Evolutionary conservation across 2,329 filamentous ascomycete genomes (phyloP).

Genomic region (Fusarium zealandicum): DNA sequence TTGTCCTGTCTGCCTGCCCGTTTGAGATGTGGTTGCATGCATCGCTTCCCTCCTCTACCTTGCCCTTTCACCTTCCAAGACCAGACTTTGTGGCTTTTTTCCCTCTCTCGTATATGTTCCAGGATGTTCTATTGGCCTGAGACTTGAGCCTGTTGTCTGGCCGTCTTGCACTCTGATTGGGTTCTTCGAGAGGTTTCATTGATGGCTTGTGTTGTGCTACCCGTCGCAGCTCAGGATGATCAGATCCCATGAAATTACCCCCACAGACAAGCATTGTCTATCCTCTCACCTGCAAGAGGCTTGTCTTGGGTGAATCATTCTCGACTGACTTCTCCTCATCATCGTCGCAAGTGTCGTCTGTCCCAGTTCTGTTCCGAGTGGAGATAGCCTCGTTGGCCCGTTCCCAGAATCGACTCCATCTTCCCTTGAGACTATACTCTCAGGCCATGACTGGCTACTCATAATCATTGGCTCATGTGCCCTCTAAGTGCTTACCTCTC

Average conservation of each 20-base stretch:
- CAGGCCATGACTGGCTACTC: neutral
- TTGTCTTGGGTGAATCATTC: neutral
- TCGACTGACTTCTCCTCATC: neutral
- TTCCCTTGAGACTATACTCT: neutral
- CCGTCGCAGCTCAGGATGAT: neutral
- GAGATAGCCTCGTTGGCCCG: neutral
- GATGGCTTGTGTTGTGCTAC: constrained; percentile 20
- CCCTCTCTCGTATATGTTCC: too few relatives aligned
- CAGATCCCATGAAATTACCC: neutral
- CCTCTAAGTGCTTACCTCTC: too few relatives aligned
- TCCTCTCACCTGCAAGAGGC: neutral
- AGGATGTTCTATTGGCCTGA: neutral
- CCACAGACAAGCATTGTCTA: neutral
- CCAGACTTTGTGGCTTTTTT: neutral
- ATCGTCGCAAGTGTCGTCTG: too few relatives aligned
- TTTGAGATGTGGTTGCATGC: neutral
- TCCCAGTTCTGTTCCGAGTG: neutral
- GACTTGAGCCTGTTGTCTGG: constrained; percentile 4
- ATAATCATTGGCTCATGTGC: neutral
- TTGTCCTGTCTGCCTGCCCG: neutral
- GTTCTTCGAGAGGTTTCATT: neutral
- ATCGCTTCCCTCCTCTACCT: neutral
- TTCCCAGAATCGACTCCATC: neutral
- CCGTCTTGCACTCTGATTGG: constrained; percentile 4
- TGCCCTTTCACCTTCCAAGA: neutral